Base-by-base conservation (phyloP, 257 asterid genomes). In the Solanum clarkiae region DNA sequence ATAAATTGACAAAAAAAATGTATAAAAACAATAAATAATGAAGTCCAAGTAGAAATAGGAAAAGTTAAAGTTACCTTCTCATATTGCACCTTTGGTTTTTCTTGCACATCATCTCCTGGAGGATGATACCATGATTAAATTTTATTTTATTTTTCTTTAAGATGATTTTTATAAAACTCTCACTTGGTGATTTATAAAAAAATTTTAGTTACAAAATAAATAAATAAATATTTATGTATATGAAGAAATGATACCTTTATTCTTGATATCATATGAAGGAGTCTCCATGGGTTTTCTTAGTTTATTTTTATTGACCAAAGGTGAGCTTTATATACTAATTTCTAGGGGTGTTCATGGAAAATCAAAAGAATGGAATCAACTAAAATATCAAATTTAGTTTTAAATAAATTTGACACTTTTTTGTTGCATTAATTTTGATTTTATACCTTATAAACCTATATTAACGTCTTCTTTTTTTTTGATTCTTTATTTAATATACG, bases 401-500 rank as follows among this genome's bases (percentile, higher is more conserved):
- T 5, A 7, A 47, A 63, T 24, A 24, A 63, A 63, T 1, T 12
- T 24, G 18, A 63, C 17, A 63, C 14, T 26, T 1, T 24, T 63
- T 63, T 62, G 1, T n/a, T 45, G 11, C 11, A 45, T 8, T 45
- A 10, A 6, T 10, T 13, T 53, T 53, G 1, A 7, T 4, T 53
- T 12, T 54, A 10, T 14, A 54, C 4, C 16, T 54, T 14, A 14
- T 8, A 54, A 54, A 54, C 8, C 57, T 16, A 53, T 16, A 14
- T 15, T 53, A 53, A 53, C 2, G 18, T 15, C 8, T 53, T 8
- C 11, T 45, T 7, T 45, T 45, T 59, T 18, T 57, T 57, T 2
- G 0, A 57, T 4, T 59, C n/a, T 4, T 59, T 1, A 59, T 59
- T 1, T 0, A 0, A 0, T 1, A 26, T 59, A 2, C 10, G 4